Evolutionary conservation across 306 rosid genomes (phyloP).

Genomic region (Trifolium repens): DNA sequence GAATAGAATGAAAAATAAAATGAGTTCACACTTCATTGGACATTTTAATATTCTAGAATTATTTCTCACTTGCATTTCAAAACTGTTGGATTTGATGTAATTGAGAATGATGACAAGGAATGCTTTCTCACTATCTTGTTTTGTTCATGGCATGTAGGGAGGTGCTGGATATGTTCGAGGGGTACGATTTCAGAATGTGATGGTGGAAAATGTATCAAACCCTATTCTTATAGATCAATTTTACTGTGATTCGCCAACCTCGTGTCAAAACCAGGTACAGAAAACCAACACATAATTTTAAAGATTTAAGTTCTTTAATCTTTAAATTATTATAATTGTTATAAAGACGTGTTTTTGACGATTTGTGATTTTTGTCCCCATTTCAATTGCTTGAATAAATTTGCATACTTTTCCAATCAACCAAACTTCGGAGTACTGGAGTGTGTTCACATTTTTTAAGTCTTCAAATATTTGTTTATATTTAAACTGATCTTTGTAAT

Average conservation of each 20-base stretch:
- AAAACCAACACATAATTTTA: not conserved
- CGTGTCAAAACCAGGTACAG: constrained; percentile 79
- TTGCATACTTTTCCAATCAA: not conserved
- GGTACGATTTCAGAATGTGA: constrained; percentile 84
- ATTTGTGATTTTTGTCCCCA: not conserved
- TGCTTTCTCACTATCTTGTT: constrained; percentile 24
- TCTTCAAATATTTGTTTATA: too few relatives aligned
- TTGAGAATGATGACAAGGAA: constrained; percentile 16
- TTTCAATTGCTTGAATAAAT: not conserved
- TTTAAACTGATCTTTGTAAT: too few relatives aligned
- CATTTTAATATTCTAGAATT: constrained; percentile 19
- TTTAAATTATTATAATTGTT: not conserved
- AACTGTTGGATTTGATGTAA: constrained; percentile 9
- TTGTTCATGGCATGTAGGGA: constrained; percentile 60
- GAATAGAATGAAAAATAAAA: not conserved
- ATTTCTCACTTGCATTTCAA: not conserved
- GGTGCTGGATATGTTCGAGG: constrained; percentile 93
- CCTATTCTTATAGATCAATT: constrained; percentile 96
- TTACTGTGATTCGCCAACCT: constrained; percentile 87
- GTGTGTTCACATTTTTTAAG: too few relatives aligned
- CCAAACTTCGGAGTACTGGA: too few relatives aligned
- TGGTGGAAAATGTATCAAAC: constrained; percentile 77
- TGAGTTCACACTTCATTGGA: not conserved
- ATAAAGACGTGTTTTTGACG: not conserved
- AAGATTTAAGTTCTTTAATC: not conserved